Conservation (phyloP, 2,329 filamentous ascomycete species). For the Aspergillus fumigatus region DNA sequence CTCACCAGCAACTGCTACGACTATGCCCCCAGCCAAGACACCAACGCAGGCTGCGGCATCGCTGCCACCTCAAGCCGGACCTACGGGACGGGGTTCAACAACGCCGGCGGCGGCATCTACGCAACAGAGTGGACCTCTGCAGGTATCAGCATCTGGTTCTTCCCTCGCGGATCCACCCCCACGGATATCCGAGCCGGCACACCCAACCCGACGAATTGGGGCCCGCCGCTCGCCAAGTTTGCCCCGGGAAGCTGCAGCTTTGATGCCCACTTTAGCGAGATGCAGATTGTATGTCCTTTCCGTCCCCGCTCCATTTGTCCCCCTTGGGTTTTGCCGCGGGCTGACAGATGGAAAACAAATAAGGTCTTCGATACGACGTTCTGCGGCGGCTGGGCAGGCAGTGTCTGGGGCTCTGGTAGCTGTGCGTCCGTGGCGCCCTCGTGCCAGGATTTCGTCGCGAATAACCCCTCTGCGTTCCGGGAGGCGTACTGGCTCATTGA, state of each 20-base stretch:
- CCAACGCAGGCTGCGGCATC: constrained; percentile 58
- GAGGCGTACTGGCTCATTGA: constrained; percentile 77
- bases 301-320: too few relatives aligned
- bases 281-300: constrained; percentile 56
- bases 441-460: constrained; percentile 68
- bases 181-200: constrained; percentile 54
- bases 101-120: constrained; percentile 64
- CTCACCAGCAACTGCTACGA: constrained; percentile 57
- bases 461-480: constrained; percentile 65
- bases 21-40: constrained; percentile 37
- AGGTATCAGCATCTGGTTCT: constrained; percentile 77
- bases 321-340: neutral
- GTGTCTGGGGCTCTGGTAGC: constrained; percentile 58
- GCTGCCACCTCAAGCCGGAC: constrained; percentile 45
- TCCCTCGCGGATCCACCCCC: constrained; percentile 64
- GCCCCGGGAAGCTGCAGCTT: constrained; percentile 64
- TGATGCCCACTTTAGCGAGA: constrained; percentile 61
- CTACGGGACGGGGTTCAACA: constrained; percentile 69
- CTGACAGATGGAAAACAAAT: constrained; percentile 1
- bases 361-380: constrained; percentile 69
- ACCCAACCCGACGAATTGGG: constrained; percentile 67
- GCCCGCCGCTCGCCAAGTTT: constrained; percentile 64
- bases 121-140: constrained; percentile 70
- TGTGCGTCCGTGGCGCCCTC: constrained; percentile 59
- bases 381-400: constrained; percentile 82